Evolutionary conservation across 495 filamentous ascomycete species (phyloP).

Genomic region (Hypomontagnella monticulosa): DNA sequence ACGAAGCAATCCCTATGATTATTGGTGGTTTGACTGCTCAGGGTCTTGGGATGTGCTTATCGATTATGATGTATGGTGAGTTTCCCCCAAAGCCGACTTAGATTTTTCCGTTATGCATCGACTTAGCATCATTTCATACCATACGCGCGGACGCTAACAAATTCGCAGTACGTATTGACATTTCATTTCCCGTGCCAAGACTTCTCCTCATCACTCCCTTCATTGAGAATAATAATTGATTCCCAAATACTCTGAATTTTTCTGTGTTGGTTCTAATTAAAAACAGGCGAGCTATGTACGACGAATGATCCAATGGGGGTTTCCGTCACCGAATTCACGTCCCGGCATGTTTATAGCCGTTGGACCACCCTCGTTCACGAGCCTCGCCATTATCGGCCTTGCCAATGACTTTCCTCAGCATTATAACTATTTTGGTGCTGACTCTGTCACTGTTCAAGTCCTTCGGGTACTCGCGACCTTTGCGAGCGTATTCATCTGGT

Average conservation of each 20-base stretch:
- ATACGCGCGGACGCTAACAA: constrained; percentile 2
- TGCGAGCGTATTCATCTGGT: constrained; percentile 72
- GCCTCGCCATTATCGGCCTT: constrained; percentile 74
- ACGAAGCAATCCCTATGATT: constrained; percentile 56
- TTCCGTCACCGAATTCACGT: constrained; percentile 58
- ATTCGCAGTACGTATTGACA: constrained; percentile 31
- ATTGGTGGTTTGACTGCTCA: constrained; percentile 61
- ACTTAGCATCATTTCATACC: not conserved
- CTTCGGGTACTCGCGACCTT: constrained; percentile 45
- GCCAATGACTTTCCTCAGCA: constrained; percentile 55
- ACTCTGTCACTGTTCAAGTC: constrained; percentile 37
- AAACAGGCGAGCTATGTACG: constrained; percentile 61
- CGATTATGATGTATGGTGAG: constrained; percentile 59
- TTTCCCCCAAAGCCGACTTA: not conserved
- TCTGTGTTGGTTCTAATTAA: constrained; percentile 11
- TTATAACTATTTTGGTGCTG: constrained; percentile 38
- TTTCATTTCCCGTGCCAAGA: constrained; percentile 3
- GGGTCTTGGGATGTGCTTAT: constrained; percentile 61
- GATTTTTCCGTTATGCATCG: not conserved
- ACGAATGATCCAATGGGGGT: constrained; percentile 67
- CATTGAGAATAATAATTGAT: not conserved
- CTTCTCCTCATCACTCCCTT: not conserved
- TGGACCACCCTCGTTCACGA: constrained; percentile 73
- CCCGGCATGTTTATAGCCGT: constrained; percentile 79
- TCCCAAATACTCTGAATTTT: not conserved